Percentiles rank a stretch among this genome's conserved stretches.
These are phyloP conservation scores for Thermothielavioides terrestris DNA, from an alignment of 495 filamentous ascomycete genomes.

Conservation along the genomic window DNA sequence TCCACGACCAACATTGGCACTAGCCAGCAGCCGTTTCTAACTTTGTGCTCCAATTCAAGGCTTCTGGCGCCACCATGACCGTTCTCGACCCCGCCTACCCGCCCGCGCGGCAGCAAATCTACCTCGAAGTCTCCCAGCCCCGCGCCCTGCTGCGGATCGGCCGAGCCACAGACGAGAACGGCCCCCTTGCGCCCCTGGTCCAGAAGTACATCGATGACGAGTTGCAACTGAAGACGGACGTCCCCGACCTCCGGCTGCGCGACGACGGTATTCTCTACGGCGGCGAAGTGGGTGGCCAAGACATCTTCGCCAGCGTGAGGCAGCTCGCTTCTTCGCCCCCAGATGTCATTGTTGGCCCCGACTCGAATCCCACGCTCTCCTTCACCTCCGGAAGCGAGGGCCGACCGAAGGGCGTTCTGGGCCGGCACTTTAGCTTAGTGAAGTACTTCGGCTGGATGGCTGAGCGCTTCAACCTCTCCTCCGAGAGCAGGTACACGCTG, in stretches of 20 bases:
- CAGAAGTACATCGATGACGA: conserved; percentile 66
- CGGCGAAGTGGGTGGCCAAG: conserved; percentile 54
- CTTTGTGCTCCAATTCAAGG: conserved; percentile 25
- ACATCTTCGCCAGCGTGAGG: conserved; percentile 52
- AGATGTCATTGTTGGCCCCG: conserved; percentile 78
- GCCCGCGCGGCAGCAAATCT: conserved; percentile 78
- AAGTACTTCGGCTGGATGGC: conserved; percentile 95
- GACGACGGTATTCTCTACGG: conserved; percentile 69
- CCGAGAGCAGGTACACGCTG: conserved; percentile 75
- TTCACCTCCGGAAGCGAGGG: conserved; percentile 89
- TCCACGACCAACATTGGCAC: too few species aligned
- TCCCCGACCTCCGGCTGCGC: conserved; percentile 66
- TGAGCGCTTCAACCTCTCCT: conserved; percentile 63
- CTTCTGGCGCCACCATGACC: conserved; percentile 59
- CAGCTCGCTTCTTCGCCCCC: conserved; percentile 49
- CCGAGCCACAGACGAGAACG: conserved; percentile 68
- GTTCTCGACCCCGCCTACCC: conserved; percentile 90
- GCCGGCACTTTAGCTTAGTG: conserved; percentile 78
- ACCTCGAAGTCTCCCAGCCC: conserved; percentile 81
- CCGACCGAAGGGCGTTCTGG: conserved; percentile 64
- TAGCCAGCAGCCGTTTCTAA: too few species aligned
- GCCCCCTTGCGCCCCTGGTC: conserved; percentile 59
- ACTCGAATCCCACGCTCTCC: conserved; percentile 71
- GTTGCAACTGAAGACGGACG: conserved; percentile 61
- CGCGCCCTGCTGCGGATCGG: conserved; percentile 71